A percentile compares a stretch with the other conserved stretches of the same genome.
These are phyloP conservation scores for Leccinum subgranulosum DNA, from an alignment of 768 basidiomycete species.

Conservation along the genomic window DNA sequence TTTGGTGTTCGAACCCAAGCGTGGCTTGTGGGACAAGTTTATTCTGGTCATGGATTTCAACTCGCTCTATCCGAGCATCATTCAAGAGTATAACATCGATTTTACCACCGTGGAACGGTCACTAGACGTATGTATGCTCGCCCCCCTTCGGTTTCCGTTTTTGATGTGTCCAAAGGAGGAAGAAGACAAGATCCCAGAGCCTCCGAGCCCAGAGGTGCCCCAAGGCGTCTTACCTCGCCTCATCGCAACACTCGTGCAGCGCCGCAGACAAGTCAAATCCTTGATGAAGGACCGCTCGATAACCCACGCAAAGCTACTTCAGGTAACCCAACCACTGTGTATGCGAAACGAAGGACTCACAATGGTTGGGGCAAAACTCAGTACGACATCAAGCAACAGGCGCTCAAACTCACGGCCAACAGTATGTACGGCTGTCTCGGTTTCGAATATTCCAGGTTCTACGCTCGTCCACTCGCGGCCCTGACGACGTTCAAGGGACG, in stretches of 20 bases:
- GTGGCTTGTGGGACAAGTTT: conserved; percentile 93
- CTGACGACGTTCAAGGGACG: conserved; percentile 97
- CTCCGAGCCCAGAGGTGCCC: conserved; percentile 63
- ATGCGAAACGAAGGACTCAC: background rate
- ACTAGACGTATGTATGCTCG: conserved; percentile 42
- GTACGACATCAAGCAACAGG: conserved; percentile 98
- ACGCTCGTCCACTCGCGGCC: conserved; percentile 94
- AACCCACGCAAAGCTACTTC: conserved; percentile 71
- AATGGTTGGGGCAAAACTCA: conserved; percentile 27
- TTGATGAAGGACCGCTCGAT: conserved; percentile 88
- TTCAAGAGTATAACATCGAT: conserved; percentile 99
- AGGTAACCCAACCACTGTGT: conserved; percentile 47
- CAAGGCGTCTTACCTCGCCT: conserved; percentile 96
- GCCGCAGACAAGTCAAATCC: conserved; percentile 86
- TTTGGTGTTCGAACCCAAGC: conserved; percentile 94
- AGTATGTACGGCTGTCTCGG: conserved; percentile 99
- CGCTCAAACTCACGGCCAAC: conserved; percentile 96
- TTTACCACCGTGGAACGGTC: conserved; percentile 91
- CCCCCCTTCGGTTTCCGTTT: background rate
- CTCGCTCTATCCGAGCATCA: conserved; percentile 97
- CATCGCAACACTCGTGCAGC: conserved; percentile 92
- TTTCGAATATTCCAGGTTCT: conserved; percentile 95
- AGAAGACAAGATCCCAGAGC: conserved; percentile 88
- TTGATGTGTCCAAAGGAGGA: conserved; percentile 38
- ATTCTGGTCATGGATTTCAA: conserved; percentile 99